Percentiles rank a stretch among this genome's conserved stretches.
Conservation (phyloP, 768 basidiomycete species). For the Leccinum disarticulatum region DNA sequence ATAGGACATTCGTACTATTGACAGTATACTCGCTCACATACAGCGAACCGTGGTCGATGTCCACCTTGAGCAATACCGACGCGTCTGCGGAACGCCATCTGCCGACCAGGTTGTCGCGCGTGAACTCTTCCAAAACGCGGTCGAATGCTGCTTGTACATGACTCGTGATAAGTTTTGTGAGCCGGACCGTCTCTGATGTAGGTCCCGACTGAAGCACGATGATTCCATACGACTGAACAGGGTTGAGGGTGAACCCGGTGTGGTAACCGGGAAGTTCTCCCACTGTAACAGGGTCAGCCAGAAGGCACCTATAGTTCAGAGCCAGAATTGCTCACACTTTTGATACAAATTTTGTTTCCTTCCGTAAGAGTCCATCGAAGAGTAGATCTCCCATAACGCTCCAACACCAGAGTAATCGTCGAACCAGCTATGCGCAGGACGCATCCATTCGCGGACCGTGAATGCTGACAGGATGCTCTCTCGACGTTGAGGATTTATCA, state of each 20-base stretch:
- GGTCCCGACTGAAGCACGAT: conserved; percentile 42
- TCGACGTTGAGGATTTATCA: conserved; percentile 41
- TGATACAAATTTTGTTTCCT: conserved; percentile 36
- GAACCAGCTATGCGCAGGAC: conserved; percentile 40
- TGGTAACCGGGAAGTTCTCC: conserved; percentile 43
- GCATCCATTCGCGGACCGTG: conserved; percentile 44
- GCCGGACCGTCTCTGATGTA: conserved; percentile 29
- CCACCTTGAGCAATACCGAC: conserved; percentile 28
- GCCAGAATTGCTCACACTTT: neutral
- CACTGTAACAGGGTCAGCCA: conserved; percentile 25
- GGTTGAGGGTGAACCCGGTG: conserved; percentile 40
- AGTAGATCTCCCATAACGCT: conserved; percentile 44
- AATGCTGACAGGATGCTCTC: conserved; percentile 35
- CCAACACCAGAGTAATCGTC: conserved; percentile 39
- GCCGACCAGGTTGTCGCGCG: conserved; percentile 32
- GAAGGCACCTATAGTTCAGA: neutral
- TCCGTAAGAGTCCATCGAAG: conserved; percentile 30
- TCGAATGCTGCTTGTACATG: conserved; percentile 38
- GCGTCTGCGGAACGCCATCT: conserved; percentile 34
- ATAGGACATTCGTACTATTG: conserved; percentile 36
- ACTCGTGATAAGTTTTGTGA: conserved; percentile 35
- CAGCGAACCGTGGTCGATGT: conserved; percentile 30
- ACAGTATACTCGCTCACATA: conserved; percentile 35
- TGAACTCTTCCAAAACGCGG: conserved; percentile 29
- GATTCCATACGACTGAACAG: conserved; percentile 41